Percentiles rank a stretch among this genome's conserved stretches.
Conservation (phyloP, 306 rosid genomes). For the Prunus kanzakura region DNA sequence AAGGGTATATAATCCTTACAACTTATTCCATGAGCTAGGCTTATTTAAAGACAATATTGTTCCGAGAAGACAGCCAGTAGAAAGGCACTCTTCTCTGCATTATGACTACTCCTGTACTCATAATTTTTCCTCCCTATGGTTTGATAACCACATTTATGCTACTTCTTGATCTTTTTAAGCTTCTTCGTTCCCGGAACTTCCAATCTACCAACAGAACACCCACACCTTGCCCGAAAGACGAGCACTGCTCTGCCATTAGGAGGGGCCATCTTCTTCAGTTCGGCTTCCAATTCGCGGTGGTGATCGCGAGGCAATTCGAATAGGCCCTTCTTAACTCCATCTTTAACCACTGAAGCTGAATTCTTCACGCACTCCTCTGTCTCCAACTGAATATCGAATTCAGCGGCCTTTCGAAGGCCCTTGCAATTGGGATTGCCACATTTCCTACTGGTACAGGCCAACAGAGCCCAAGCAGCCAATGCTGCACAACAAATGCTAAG, state of each 20-base stretch:
- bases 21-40: slow-evolving; percentile 57
- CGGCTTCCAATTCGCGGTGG: slow-evolving; percentile 85
- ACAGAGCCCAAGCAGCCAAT: slow-evolving; percentile 67
- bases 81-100: slow-evolving; percentile 42
- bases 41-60: slow-evolving; percentile 64
- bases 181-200: slow-evolving; percentile 90
- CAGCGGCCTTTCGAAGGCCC: slow-evolving; percentile 79
- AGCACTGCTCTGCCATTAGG: slow-evolving; percentile 87
- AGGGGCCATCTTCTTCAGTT: slow-evolving; percentile 98
- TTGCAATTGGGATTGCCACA: slow-evolving; percentile 87
- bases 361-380: slow-evolving; percentile 95
- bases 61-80: slow-evolving; percentile 36
- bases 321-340: slow-evolving; percentile 65
- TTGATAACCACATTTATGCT: slow-evolving; percentile 28
- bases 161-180: slow-evolving; percentile 81
- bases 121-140: slow-evolving; percentile 34
- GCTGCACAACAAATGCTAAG: slow-evolving; percentile 56
- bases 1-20: slow-evolving; percentile 54
- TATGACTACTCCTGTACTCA: slow-evolving; percentile 37
- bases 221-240: slow-evolving; percentile 79
- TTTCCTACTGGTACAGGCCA: slow-evolving; percentile 55
- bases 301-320: slow-evolving; percentile 86
- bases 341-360: slow-evolving; percentile 37
- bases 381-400: slow-evolving; percentile 90
- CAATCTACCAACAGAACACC: slow-evolving; percentile 93